phyloP scores from a whole-genome alignment of 345 rosid genomes.

The Carallia pectinifolia region DNA sequence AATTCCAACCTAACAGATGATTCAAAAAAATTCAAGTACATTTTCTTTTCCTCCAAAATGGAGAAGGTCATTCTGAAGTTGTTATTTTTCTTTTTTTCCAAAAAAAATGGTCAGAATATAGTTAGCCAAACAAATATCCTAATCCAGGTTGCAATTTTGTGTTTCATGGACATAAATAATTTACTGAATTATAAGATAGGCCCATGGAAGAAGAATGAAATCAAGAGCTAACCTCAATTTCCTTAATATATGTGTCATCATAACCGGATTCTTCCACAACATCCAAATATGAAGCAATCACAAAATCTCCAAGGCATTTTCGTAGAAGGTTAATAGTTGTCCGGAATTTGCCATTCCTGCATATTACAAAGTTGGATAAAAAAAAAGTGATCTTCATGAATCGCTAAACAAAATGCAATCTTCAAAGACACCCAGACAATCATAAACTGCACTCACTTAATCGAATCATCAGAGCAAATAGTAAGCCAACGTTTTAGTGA shows the following conservation, averaged over 20 bases:
- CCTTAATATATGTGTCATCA: slow-evolving; percentile 71
- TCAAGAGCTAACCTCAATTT: slow-evolving; percentile 67
- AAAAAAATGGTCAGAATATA: too few relatives aligned
- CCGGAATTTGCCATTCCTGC: slow-evolving; percentile 67
- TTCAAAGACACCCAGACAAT: slow-evolving; percentile 5
- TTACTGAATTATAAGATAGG: too few relatives aligned
- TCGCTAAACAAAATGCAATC: background rate
- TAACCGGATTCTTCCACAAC: slow-evolving; percentile 69
- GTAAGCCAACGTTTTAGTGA: slow-evolving; percentile 81
- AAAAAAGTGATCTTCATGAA: background rate
- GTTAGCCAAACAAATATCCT: too few relatives aligned
- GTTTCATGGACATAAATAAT: too few relatives aligned
- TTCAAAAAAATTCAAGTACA: too few relatives aligned
- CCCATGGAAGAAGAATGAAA: slow-evolving; percentile 1
- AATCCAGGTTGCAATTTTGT: too few relatives aligned
- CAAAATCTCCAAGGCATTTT: slow-evolving; percentile 84
- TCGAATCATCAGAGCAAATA: slow-evolving; percentile 80
- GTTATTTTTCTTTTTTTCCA: too few relatives aligned
- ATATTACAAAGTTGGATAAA: slow-evolving; percentile 9
- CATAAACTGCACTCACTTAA: slow-evolving; percentile 47
- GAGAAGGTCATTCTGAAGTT: too few relatives aligned
- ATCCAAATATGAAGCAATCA: slow-evolving; percentile 72
- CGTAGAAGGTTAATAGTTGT: slow-evolving; percentile 61
- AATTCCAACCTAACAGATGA: too few relatives aligned
- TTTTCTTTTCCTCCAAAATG: too few relatives aligned